Conservation (phyloP, 306 rosid genomes). For the Cyclanthera cordifolia region DNA sequence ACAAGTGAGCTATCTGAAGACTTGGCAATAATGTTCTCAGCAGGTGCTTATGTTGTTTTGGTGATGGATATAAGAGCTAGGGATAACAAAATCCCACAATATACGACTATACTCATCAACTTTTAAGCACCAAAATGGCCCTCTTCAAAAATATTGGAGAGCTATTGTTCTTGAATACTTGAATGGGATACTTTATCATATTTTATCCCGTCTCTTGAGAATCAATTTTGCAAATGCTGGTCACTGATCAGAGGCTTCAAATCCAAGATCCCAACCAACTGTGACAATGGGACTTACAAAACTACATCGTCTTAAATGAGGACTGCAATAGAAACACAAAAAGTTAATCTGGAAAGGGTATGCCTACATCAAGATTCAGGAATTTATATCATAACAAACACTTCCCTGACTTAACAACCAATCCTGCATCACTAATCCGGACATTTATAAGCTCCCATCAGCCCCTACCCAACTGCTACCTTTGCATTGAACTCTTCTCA, state of each 20-base stretch:
- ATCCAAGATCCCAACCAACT: neutral
- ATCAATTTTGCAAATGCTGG: neutral
- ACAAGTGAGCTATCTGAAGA: neutral
- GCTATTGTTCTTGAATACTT: neutral
- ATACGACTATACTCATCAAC: neutral
- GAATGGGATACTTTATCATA: neutral
- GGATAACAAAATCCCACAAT: neutral
- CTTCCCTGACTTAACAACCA: neutral
- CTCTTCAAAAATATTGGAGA: neutral
- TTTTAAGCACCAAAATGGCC: neutral
- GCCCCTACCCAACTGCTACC: constrained; percentile 66
- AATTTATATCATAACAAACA: neutral
- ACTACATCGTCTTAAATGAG: neutral
- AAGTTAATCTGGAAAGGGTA: neutral
- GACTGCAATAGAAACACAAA: neutral
- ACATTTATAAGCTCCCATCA: constrained; percentile 28
- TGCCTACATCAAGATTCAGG: neutral
- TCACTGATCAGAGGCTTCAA: neutral
- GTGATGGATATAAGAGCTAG: neutral
- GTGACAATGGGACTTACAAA: neutral
- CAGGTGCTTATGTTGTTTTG: neutral
- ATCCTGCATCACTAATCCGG: too few relatives aligned
- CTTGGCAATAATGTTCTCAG: neutral
- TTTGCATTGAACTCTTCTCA: constrained; percentile 45
- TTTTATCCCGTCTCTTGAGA: neutral